Conservation (phyloP, 139 green algal species). For the Chlamydomonas sphaeroides region DNA sequence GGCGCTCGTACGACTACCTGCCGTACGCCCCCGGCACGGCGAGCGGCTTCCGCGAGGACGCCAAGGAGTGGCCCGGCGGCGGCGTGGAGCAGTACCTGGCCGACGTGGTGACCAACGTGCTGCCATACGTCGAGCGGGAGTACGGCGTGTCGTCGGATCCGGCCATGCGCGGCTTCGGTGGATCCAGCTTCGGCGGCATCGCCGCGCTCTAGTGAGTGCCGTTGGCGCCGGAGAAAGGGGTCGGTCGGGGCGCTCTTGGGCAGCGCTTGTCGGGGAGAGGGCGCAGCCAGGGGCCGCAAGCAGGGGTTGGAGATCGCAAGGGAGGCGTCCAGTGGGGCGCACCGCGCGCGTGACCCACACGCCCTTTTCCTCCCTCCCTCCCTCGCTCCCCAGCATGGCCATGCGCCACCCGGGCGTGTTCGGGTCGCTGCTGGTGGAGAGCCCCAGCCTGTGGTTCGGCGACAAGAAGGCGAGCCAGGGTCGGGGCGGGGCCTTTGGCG, state of each 20-base stretch:
- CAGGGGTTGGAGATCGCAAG: too few relatives aligned
- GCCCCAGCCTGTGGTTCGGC: slow-evolving; percentile 60
- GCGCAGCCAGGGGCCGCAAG: too few relatives aligned
- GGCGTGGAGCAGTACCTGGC: slow-evolving; percentile 51
- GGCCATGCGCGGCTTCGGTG: slow-evolving; percentile 47
- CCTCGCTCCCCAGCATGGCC: neutral
- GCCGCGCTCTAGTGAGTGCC: slow-evolving; percentile 37
- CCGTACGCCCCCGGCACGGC: slow-evolving; percentile 63
- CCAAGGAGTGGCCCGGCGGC: slow-evolving; percentile 56
- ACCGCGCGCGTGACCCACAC: too few relatives aligned
- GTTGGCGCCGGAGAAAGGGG: too few relatives aligned
- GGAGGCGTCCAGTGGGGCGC: too few relatives aligned
- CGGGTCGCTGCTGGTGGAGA: slow-evolving; percentile 55
- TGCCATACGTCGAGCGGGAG: slow-evolving; percentile 46
- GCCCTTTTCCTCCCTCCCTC: neutral
- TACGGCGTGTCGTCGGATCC: slow-evolving; percentile 45
- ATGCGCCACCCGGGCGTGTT: slow-evolving; percentile 46
- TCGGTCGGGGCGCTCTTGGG: too few relatives aligned
- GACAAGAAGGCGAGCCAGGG: slow-evolving; percentile 26
- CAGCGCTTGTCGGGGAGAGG: too few relatives aligned
- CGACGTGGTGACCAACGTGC: slow-evolving; percentile 18
- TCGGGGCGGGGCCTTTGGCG: too few relatives aligned
- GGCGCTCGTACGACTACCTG: slow-evolving; percentile 58
- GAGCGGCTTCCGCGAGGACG: slow-evolving; percentile 47
- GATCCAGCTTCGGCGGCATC: slow-evolving; percentile 70